Conservation (phyloP, 139 green algal genomes). For the Chlorella sp. region DNA sequence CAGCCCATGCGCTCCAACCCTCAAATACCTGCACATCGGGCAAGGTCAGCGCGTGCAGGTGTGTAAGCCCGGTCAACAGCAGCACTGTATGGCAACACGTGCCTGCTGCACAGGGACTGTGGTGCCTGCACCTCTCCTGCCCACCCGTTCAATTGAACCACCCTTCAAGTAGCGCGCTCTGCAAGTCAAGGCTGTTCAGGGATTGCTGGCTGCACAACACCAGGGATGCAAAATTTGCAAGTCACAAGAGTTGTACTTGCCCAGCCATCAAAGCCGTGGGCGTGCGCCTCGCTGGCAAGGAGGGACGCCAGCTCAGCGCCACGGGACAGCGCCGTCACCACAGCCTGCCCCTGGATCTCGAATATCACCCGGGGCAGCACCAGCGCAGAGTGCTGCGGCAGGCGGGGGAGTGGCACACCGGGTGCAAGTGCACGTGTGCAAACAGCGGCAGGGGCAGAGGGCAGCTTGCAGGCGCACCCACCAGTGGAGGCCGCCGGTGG, state of each 20-base stretch:
- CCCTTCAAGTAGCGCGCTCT: too few species aligned
- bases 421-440: not conserved
- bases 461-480: too few species aligned
- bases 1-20: slow-evolving; percentile 46
- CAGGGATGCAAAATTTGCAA: not conserved
- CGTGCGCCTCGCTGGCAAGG: slow-evolving; percentile 6
- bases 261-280: slow-evolving; percentile 56
- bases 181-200: too few species aligned
- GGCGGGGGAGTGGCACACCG: not conserved
- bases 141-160: too few species aligned
- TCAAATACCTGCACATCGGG: slow-evolving; percentile 57
- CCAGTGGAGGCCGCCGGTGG: not conserved
- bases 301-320: not conserved
- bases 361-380: slow-evolving; percentile 60
- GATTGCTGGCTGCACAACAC: too few species aligned
- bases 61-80: too few species aligned
- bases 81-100: too few species aligned
- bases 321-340: slow-evolving; percentile 25
- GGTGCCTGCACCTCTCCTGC: too few species aligned
- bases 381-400: not conserved
- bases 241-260: slow-evolving; percentile 22
- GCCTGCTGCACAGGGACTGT: too few species aligned
- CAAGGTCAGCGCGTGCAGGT: too few species aligned
- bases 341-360: slow-evolving; percentile 40
- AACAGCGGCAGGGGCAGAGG: not conserved